These are phyloP conservation scores for Calonectria hongkongensis DNA, from an alignment of 2,329 filamentous ascomycete species.

Conservation along the genomic window DNA sequence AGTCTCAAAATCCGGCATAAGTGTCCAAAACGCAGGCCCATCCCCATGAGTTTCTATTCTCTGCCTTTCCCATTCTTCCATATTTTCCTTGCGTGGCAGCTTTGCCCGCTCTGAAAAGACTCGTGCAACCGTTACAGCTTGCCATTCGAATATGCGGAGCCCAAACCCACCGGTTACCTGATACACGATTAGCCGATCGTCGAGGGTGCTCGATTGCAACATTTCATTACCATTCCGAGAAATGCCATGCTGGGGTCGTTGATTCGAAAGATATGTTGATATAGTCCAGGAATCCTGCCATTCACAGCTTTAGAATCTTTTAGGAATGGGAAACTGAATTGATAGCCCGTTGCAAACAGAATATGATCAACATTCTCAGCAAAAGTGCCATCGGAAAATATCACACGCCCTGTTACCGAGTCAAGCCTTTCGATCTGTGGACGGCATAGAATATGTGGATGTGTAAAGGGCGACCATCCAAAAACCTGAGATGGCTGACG, in stretches of 20 bases:
- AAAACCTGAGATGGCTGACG: slow-evolving; percentile 5
- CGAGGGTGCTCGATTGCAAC: too few species aligned
- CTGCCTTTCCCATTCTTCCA: neutral
- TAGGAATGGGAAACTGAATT: slow-evolving; percentile 8
- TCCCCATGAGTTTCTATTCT: neutral
- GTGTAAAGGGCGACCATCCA: neutral
- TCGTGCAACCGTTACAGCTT: neutral
- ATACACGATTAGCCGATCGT: too few species aligned
- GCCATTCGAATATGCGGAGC: slow-evolving; percentile 7
- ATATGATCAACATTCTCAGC: neutral
- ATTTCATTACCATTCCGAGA: neutral
- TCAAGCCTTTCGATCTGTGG: neutral
- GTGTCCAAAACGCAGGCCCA: slow-evolving; percentile 9
- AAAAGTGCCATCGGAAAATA: neutral
- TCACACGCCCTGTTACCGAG: neutral
- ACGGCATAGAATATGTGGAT: neutral
- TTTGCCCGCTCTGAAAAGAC: neutral
- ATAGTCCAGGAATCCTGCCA: neutral
- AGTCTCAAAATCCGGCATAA: slow-evolving; percentile 58
- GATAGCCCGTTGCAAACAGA: neutral
- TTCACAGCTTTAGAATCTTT: neutral
- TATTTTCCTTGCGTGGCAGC: neutral
- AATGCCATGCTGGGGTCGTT: neutral
- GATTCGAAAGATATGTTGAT: neutral
- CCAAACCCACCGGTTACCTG: slow-evolving; percentile 4